These are phyloP conservation scores for Cryptococcus sp. DNA, from an alignment of 1,284 basidiomycete genomes.

Conservation along the genomic window DNA sequence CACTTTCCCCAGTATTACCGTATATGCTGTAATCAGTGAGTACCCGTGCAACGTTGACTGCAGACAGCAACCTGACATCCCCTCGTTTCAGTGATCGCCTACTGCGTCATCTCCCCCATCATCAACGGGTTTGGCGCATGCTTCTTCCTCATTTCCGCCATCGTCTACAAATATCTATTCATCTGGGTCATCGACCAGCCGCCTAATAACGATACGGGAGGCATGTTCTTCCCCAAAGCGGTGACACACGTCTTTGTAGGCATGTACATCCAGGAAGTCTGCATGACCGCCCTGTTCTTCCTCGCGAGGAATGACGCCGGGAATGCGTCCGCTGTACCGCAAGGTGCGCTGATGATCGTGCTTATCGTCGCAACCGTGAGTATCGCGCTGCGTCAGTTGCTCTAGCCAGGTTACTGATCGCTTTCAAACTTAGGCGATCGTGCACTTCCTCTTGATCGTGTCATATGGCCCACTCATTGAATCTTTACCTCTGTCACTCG, in stretches of 20 bases:
- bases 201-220: conserved; percentile 78
- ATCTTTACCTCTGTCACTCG: conserved; percentile 73
- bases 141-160: conserved; percentile 82
- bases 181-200: conserved; percentile 75
- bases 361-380: conserved; percentile 76
- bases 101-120: conserved; percentile 89
- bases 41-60: conserved; percentile 31
- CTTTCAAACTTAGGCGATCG: conserved; percentile 59
- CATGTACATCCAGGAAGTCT: conserved; percentile 78
- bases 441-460: conserved; percentile 67
- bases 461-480: conserved; percentile 61
- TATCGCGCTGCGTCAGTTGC: conserved; percentile 9
- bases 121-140: conserved; percentile 86
- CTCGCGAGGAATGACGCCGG: conserved; percentile 63
- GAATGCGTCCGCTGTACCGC: conserved; percentile 64
- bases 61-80: conserved; percentile 23
- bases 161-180: conserved; percentile 87
- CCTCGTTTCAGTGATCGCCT: conserved; percentile 63
- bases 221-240: conserved; percentile 93
- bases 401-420: conserved; percentile 1
- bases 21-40: conserved; percentile 76
- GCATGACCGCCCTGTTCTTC: conserved; percentile 85
- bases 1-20: conserved; percentile 68
- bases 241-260: conserved; percentile 93
- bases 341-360: conserved; percentile 80